Conservation (phyloP, 768 basidiomycete species). For the Gyrodon lividus region DNA sequence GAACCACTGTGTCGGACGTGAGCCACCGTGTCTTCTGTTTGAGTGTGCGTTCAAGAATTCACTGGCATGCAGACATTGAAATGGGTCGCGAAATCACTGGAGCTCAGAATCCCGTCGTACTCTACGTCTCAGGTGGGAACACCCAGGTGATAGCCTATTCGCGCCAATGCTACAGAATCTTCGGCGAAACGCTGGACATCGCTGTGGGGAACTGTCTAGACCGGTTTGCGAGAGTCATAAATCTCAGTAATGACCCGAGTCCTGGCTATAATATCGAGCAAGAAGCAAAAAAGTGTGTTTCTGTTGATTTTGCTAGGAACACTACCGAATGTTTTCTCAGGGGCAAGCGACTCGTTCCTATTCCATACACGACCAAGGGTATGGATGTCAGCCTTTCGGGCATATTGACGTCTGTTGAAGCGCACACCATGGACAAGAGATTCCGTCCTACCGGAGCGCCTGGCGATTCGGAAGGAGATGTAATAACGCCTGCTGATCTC, state of each 20-base stretch:
- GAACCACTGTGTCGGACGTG: slow-evolving; percentile 99
- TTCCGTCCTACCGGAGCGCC: slow-evolving; percentile 52
- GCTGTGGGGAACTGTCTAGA: slow-evolving; percentile 99
- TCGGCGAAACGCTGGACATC: slow-evolving; percentile 98
- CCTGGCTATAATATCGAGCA: slow-evolving; percentile 98
- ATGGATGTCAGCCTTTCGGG: slow-evolving; percentile 99
- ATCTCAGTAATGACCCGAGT: slow-evolving; percentile 91
- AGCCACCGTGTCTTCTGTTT: slow-evolving; percentile 9
- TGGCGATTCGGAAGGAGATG: slow-evolving; percentile 49
- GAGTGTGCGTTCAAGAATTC: background rate
- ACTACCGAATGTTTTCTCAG: slow-evolving; percentile 38
- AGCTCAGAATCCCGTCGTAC: slow-evolving; percentile 91
- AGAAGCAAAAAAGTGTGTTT: slow-evolving; percentile 78
- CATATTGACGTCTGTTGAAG: slow-evolving; percentile 83
- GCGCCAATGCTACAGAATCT: slow-evolving; percentile 94
- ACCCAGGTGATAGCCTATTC: slow-evolving; percentile 99
- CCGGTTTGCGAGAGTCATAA: slow-evolving; percentile 93
- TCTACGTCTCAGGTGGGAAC: slow-evolving; percentile 98
- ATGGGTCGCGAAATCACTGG: slow-evolving; percentile 96
- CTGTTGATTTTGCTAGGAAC: slow-evolving; percentile 1
- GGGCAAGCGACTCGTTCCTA: slow-evolving; percentile 74
- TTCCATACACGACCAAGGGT: slow-evolving; percentile 97
- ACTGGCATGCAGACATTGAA: slow-evolving; percentile 92
- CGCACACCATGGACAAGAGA: slow-evolving; percentile 84
- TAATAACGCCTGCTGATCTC: slow-evolving; percentile 92